These are phyloP conservation scores for Byssochlamys sp. DNA, from an alignment of 2,329 filamentous ascomycete species.

Conservation along the genomic window DNA sequence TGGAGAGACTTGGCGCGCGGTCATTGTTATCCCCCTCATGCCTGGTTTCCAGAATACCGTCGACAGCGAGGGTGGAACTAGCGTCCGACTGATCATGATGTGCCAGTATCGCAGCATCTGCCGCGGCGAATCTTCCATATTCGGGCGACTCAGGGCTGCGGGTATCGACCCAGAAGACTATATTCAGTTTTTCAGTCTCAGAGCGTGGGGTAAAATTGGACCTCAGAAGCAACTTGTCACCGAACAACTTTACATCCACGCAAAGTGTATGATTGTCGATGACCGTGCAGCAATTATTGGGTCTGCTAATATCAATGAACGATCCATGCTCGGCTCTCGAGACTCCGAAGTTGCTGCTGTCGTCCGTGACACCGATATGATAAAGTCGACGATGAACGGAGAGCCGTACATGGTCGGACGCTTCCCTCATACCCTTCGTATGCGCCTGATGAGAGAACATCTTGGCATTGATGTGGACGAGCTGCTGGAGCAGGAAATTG, in stretches of 20 bases:
- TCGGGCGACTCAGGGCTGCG: slow-evolving; percentile 66
- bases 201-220: slow-evolving; percentile 86
- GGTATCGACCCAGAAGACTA: slow-evolving; percentile 91
- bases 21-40: slow-evolving; percentile 87
- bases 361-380: slow-evolving; percentile 84
- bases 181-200: slow-evolving; percentile 85
- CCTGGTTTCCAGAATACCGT: slow-evolving; percentile 98
- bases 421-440: slow-evolving; percentile 83
- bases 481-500: slow-evolving; percentile 68
- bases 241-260: slow-evolving; percentile 95
- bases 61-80: slow-evolving; percentile 84
- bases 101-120: slow-evolving; percentile 96
- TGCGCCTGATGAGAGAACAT: slow-evolving; percentile 93
- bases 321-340: slow-evolving; percentile 82
- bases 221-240: slow-evolving; percentile 74
- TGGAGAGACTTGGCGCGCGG: slow-evolving; percentile 79
- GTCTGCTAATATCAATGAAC: slow-evolving; percentile 96
- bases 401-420: slow-evolving; percentile 79
- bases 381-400: slow-evolving; percentile 84
- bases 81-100: slow-evolving; percentile 89
- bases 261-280: slow-evolving; percentile 92
- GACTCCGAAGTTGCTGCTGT: slow-evolving; percentile 88
- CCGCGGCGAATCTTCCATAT: slow-evolving; percentile 83
- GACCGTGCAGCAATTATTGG: slow-evolving; percentile 89
- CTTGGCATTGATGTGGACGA: slow-evolving; percentile 91